Evolutionary conservation across 139 green algal species (phyloP), one percentile per base, ranked within the genome.

Genomic region (Zygnema circumcarinatum): DNA sequence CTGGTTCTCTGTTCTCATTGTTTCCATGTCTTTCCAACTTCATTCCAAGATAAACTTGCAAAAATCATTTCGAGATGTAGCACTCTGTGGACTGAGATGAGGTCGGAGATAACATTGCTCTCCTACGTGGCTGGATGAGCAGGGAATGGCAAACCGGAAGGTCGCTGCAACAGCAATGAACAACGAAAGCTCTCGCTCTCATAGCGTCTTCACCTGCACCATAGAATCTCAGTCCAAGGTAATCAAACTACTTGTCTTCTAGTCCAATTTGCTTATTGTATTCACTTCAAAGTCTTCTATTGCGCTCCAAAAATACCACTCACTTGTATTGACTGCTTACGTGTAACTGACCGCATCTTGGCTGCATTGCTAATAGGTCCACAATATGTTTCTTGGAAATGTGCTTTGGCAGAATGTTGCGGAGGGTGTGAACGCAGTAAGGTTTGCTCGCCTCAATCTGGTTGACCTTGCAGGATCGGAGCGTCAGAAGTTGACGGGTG

Each of bases 401-500:
- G 7, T 62, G 16, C 16, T 62, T 62, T 7, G 16, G 7, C 47
- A 62, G 47, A 62, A 62, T 62, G 47, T 62, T 62, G 47, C 47
- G 2, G 79, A 86, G 3, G 79, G 79, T 32, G 80, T 32, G 3
- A 83, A 35, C 62, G 36, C n/a, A 29, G 33, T 38, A 3, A 40
- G 79, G n/a, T 83, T 36, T 41, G 32, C 79, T 39, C 21, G 79
- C 91, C 93, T 98, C 22, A 96, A 98, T 88, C 79, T 98, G 78
- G 95, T 98, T 33, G 96, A 98, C 76, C 89, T 98, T 39, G 96
- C 96, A 1, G 96, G 95, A 32, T 93, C 78, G 74, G 95, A 98
- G 87, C 83, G 79, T 2, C 79, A 86, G 7, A 86, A 86, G 79
- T 31, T 76, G 29, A 86, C 79, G 3, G 83, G 83, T 29, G 84